phyloP scores from a whole-genome alignment of 2,329 filamentous ascomycete species.

The Aureobasidium leucospermi region DNA sequence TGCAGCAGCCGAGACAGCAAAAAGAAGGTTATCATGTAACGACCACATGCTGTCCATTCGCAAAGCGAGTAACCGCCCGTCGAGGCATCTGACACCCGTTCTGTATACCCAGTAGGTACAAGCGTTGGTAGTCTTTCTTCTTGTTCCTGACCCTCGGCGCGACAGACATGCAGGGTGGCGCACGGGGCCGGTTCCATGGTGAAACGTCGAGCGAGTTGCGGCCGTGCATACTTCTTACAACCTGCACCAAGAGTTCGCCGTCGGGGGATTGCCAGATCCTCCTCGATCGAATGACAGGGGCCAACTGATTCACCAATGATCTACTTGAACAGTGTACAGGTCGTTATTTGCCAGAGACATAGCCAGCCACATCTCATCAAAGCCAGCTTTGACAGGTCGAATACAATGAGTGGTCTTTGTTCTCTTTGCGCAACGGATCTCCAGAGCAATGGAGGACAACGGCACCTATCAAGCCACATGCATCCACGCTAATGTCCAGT shows the following conservation, averaged over 20 bases:
- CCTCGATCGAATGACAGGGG: background rate
- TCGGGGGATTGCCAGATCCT: background rate
- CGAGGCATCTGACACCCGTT: background rate
- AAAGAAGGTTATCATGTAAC: constrained; percentile 2
- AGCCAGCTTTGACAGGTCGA: background rate
- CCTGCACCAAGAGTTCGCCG: background rate
- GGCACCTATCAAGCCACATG: constrained; percentile 13
- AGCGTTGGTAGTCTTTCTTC: background rate
- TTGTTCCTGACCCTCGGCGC: constrained; percentile 3
- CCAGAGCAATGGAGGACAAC: background rate
- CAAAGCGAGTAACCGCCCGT: background rate
- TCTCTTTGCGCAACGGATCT: constrained; percentile 3
- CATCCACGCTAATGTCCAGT: constrained; percentile 5
- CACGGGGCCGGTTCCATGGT: constrained; percentile 9
- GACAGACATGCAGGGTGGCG: constrained; percentile 5
- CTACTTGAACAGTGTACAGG: background rate
- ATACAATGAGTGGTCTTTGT: background rate
- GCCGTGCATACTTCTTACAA: constrained; percentile 8
- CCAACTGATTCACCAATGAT: constrained; percentile 5
- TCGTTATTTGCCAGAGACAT: background rate
- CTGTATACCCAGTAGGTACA: background rate
- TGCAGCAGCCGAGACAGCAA: constrained; percentile 6
- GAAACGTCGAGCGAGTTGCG: constrained; percentile 9
- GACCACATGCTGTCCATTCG: background rate
- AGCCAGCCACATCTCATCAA: background rate